A percentile compares a stretch with the other conserved stretches of the same genome.
Conservation (phyloP, 345 rosid species). For the Syzygium oleosum region DNA sequence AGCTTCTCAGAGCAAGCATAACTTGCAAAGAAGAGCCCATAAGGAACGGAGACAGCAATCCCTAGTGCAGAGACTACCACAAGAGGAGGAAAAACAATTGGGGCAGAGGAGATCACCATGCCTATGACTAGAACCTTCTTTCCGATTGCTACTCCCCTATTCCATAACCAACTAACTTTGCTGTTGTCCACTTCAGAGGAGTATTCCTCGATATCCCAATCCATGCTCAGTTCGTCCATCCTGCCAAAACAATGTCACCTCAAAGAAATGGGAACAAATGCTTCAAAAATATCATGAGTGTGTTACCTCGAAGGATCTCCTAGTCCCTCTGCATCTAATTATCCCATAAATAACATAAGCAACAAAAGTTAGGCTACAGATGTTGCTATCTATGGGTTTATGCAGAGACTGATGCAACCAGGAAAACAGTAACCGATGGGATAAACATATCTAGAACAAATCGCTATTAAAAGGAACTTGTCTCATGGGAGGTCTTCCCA, state of each 20-base stretch:
- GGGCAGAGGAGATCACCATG: constrained; percentile 42
- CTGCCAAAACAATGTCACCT: neutral
- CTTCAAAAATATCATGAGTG: neutral
- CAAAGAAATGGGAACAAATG: neutral
- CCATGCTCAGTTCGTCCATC: constrained; percentile 24
- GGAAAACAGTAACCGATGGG: neutral
- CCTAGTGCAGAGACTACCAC: constrained; percentile 47
- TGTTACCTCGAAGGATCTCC: neutral
- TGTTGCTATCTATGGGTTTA: neutral
- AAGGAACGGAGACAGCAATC: constrained; percentile 51
- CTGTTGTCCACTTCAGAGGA: constrained; percentile 13
- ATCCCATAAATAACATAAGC: neutral
- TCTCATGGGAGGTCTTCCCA: neutral
- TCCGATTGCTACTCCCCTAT: constrained; percentile 35
- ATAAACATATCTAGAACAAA: neutral
- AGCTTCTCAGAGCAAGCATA: constrained; percentile 62
- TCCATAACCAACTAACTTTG: constrained; percentile 38
- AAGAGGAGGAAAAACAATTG: constrained; percentile 62
- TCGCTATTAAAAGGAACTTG: neutral
- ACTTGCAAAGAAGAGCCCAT: constrained; percentile 47
- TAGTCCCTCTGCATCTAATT: neutral
- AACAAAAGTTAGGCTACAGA: neutral
- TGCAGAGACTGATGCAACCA: neutral
- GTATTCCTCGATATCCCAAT: constrained; percentile 21
- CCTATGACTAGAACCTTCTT: constrained; percentile 52